Conservation (phyloP, 345 rosid species). For the Brassica juncea region DNA sequence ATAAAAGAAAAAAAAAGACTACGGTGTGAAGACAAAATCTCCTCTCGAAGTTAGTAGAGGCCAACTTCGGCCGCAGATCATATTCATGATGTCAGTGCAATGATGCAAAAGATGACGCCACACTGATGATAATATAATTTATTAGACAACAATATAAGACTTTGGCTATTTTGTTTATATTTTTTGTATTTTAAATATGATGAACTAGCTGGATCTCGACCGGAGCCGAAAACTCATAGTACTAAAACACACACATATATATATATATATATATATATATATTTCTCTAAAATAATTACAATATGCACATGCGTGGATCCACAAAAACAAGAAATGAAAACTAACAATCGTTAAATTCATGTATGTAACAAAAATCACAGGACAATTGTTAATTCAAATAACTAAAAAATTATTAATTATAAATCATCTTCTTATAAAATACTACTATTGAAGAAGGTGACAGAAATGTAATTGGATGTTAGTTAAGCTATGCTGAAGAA, state of each 20-base stretch:
- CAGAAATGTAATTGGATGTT: neutral
- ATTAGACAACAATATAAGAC: neutral
- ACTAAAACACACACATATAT: neutral
- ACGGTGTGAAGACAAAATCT: neutral
- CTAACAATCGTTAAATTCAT: neutral
- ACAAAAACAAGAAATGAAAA: neutral
- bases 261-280: too few species aligned
- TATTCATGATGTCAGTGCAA: conserved; percentile 1
- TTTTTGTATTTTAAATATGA: neutral
- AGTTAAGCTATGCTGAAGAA: neutral
- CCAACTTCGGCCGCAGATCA: neutral
- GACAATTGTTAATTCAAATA: neutral
- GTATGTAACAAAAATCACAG: neutral
- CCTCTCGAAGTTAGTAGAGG: neutral
- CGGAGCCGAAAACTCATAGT: neutral
- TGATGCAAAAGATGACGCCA: neutral
- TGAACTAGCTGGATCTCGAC: neutral
- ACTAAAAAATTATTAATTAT: neutral
- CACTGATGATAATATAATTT: neutral
- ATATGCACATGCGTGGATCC: neutral
- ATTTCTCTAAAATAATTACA: neutral
- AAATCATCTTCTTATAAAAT: neutral
- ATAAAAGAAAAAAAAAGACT: neutral
- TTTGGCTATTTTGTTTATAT: neutral
- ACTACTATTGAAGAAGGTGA: neutral